Base-by-base conservation (phyloP, 2,329 filamentous ascomycete genomes). In the Penicillium sp. region DNA sequence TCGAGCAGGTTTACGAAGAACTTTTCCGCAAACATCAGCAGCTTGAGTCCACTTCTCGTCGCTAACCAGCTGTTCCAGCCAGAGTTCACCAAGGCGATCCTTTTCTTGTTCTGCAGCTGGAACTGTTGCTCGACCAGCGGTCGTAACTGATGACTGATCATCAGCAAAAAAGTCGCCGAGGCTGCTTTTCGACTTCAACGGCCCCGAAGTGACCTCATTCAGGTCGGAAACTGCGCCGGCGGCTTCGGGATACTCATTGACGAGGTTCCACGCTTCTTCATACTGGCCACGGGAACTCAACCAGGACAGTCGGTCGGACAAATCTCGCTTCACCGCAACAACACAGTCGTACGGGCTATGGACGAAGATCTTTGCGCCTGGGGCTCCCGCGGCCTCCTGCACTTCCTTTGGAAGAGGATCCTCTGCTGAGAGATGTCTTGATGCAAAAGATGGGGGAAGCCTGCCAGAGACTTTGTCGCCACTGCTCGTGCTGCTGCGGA, bases 271-370 rank as follows among this genome's bases (percentile, higher is more conserved):
- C 1, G 90, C 89, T 57, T 88, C 80, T 59, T 87, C 80, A 61
- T 91, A 95, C 51, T 85, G 83, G 42, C 87, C 79, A 51, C 85
- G 87, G 48, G 91, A 86, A 23, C 95, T 66, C 11, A 97, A 75
- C 91, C 91, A 98, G 6, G 77, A 74, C 18, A 97, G 73, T 61
- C 95, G 89, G 68, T 98, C 93, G 3, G 82, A 75, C 13, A 95
- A 75, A 61, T 95, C 90, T 56, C 93, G 79, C 64, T 90, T 90
- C 2, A 93, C 88, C 0, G 89, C 88, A 44, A 96, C 74, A n/a
- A 97, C 85, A 60, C 90, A 97, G 68, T 98, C 93, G 63, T 94
- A 98, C 0, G 93, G 93, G 59, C 89, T 96, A 61, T 95, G 89
- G 32, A 98, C 88, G 64, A 96, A 96, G 13, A 98, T 86, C 61